Evolutionary conservation across 257 asterid species (phyloP).

Genomic region (Fraxinus pennsylvanica): DNA sequence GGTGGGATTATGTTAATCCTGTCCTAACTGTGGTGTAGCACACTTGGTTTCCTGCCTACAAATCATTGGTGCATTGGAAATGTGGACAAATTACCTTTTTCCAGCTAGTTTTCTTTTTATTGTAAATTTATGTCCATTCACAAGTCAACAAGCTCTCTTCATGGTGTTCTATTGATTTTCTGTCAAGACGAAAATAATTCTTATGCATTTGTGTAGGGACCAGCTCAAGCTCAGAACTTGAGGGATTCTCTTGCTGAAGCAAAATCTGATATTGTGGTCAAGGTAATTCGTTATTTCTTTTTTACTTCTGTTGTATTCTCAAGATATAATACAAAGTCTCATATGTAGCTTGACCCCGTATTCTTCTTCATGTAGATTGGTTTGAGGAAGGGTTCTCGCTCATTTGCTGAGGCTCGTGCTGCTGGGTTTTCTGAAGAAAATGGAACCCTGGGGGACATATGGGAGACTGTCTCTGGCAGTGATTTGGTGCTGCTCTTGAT

Average conservation of each 20-base stretch:
- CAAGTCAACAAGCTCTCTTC: not conserved
- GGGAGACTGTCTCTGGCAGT: constrained; percentile 84
- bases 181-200: not conserved
- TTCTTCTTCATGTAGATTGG: constrained; percentile 63
- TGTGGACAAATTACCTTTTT: not conserved
- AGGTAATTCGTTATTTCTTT: constrained; percentile 42
- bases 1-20: not conserved
- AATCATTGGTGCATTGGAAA: not conserved
- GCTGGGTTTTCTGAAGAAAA: constrained; percentile 90
- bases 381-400: constrained; percentile 88
- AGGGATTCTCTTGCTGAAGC: constrained; percentile 80
- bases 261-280: constrained; percentile 83
- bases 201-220: constrained; percentile 56
- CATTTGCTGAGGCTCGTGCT: constrained; percentile 85
- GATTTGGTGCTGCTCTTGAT: constrained; percentile 88
- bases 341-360: constrained; percentile 3
- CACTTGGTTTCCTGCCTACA: not conserved
- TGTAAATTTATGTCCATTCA: not conserved
- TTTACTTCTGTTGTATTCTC: not conserved
- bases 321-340: not conserved
- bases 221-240: constrained; percentile 96
- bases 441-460: constrained; percentile 95
- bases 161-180: constrained; percentile 3
- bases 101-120: not conserved
- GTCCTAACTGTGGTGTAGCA: not conserved